Percentiles rank a stretch among this genome's conserved stretches.
phyloP scores from a whole-genome alignment of 441 rosid genomes.

The Breynia disticha region DNA sequence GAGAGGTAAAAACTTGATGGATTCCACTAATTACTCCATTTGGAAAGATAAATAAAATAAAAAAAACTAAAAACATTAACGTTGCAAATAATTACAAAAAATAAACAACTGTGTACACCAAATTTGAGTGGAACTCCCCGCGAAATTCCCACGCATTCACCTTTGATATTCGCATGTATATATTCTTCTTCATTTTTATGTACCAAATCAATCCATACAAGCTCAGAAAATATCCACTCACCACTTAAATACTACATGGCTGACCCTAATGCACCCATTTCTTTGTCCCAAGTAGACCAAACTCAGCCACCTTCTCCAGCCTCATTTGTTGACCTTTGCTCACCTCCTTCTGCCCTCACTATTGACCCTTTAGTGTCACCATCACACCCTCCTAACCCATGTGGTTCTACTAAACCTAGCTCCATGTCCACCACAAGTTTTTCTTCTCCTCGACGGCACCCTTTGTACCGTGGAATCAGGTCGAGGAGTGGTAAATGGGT shows the following conservation, averaged over 20 bases:
- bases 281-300: slow-evolving; percentile 22
- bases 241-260: slow-evolving; percentile 13
- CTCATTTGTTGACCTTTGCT: slow-evolving; percentile 12
- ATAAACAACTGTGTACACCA: slow-evolving; percentile 14
- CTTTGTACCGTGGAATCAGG: slow-evolving; percentile 59
- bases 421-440: slow-evolving; percentile 15
- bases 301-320: slow-evolving; percentile 8
- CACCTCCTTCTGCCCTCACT: neutral
- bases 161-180: slow-evolving; percentile 7
- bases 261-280: slow-evolving; percentile 24
- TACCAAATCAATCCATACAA: neutral
- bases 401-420: slow-evolving; percentile 16
- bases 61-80: neutral
- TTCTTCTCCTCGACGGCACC: slow-evolving; percentile 30
- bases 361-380: slow-evolving; percentile 17
- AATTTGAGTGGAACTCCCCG: slow-evolving; percentile 14
- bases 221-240: neutral
- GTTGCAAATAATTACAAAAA: neutral
- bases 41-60: neutral
- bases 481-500: slow-evolving; percentile 81
- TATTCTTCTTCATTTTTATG: slow-evolving; percentile 7
- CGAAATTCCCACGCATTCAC: slow-evolving; percentile 45
- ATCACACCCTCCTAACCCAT: slow-evolving; percentile 17
- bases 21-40: too few species aligned
- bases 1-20: too few species aligned